Base-by-base conservation (phyloP, 2,329 filamentous ascomycete genomes). In the Lojkania enalia region DNA sequence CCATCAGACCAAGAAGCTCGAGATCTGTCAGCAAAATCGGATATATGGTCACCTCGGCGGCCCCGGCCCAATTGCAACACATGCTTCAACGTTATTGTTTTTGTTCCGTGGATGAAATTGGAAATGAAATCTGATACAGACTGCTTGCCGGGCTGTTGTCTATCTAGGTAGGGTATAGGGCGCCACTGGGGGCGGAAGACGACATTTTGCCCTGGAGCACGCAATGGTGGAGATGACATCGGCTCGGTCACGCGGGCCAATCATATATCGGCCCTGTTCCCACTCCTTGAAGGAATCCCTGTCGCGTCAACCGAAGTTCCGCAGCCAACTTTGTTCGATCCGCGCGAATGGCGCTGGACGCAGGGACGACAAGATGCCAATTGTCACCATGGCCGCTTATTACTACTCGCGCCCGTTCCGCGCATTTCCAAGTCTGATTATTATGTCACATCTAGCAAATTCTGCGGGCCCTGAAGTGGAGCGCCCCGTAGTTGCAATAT, bases 201-300 rank as follows among this genome's bases (percentile, higher is more conserved):
- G 33, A 36, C 33, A 36, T 36, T 21, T 36, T 36, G 15, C 16
- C 19, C 33, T 21, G 33, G 21, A 36, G 33, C 33, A 36, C 33
- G 33, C 33, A 36, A 36, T 36, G 33, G 16, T 36, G 16, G 15
- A 20, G 33, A 21, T 21, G 33, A 20, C 33, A 36, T 29, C 20
- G 33, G 13, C 6, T 36, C 13, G 12, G 9, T 20, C 6, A 9
- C 12, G 14, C 15, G 13, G 12, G 15, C 33, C 5, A 36, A 36
- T 19, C 6, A 19, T 9, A 15, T 12, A 29, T 7, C 20, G 12
- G 54, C 46, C 50, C 46, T 57, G 49, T 42, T 41, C 38, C 52
- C 49, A 23, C n/a, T n/a, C n/a, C n/a, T n/a, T n/a, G n/a, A n/a
- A n/a, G n/a, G 32, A 25, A 64, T 57, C 62, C 61, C 54, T 63